Evolutionary conservation across 345 rosid genomes (phyloP), one percentile per base, ranked within the genome.

Genomic region (Sisymbrium altissimum): DNA sequence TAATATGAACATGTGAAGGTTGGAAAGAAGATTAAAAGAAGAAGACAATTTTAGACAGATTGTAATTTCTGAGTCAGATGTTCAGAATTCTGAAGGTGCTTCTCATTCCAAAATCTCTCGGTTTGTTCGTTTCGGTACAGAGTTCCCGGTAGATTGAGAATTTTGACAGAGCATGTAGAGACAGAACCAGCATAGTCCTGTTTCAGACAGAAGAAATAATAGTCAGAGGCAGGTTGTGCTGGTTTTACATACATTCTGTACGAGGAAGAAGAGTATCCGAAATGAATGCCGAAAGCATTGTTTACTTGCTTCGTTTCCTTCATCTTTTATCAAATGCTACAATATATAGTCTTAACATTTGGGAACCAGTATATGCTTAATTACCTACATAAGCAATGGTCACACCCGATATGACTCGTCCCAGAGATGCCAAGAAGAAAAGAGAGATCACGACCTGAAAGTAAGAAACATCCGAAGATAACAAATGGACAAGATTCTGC

Each of bases 361-460:
- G 19, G 38, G 59, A 57, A 57, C 3, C 4, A 15, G 41, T 9
- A 33, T 35, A 32, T 52, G 5, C 8, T 41, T 3, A 23, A 23
- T 23, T 83, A 89, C 99, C 99, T 43, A 89, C 93, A 83, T 90
- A 95, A 73, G 97, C 96, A 67, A 95, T 85, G 4, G 92, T 95
- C 27, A 86, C 85, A 38, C 97, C 96, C 4, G 96, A 86, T 54
- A 91, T 73, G 81, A 87, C 68, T 61, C 98, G 88, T 40, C 98
- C 98, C 68, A 93, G 54, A 41, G 78, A 89, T 15, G 97, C 92
- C 68, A 91, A 71, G 35, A 84, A 45, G 64, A 84, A 93, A 55
- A 91, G 93, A 77, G 80, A 86, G 67, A 81, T 21, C 23, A 82
- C 86, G 56, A 91, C 98, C 96, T 91, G 87, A 82, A 79, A 76